Evolutionary conservation across 176 grass and related monocot species (phyloP).

Genomic region (Eragrostis nindensis): DNA sequence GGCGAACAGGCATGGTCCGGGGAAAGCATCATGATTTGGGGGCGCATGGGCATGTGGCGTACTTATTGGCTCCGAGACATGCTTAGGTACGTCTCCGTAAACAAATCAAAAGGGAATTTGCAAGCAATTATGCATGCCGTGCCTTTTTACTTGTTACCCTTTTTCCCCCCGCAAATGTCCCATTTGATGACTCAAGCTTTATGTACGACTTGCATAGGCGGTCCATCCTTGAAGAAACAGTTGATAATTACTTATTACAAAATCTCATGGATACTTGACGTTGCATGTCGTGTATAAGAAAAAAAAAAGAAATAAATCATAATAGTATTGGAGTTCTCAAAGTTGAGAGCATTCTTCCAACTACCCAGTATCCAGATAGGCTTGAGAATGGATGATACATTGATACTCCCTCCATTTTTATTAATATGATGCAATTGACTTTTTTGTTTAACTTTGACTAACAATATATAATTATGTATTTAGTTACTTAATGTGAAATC

Average conservation of each 20-base stretch:
- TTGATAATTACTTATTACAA: not conserved
- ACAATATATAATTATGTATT: no score
- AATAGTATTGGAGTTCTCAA: no score
- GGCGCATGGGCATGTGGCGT: constrained; percentile 41
- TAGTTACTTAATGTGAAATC: no score
- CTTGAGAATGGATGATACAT: no score
- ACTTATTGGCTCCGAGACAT: constrained; percentile 45
- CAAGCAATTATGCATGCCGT: constrained; percentile 6
- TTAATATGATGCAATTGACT: no score
- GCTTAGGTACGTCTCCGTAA: constrained; percentile 25
- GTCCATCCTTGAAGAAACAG: not conserved
- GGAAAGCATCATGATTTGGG: constrained; percentile 44
- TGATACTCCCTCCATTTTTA: no score
- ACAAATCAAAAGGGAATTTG: constrained; percentile 38
- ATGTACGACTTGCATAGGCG: no score
- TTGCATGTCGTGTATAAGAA: not conserved
- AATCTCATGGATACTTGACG: not conserved
- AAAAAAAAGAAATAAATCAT: no score
- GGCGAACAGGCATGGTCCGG: not conserved
- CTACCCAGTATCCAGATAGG: no score
- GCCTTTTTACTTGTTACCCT: not conserved
- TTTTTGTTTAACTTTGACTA: no score
- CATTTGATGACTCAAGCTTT: not conserved
- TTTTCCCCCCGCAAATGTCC: not conserved
- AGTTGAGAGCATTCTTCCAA: no score